Conservation (phyloP, 257 asterid species). For the Perilla frutescens region DNA sequence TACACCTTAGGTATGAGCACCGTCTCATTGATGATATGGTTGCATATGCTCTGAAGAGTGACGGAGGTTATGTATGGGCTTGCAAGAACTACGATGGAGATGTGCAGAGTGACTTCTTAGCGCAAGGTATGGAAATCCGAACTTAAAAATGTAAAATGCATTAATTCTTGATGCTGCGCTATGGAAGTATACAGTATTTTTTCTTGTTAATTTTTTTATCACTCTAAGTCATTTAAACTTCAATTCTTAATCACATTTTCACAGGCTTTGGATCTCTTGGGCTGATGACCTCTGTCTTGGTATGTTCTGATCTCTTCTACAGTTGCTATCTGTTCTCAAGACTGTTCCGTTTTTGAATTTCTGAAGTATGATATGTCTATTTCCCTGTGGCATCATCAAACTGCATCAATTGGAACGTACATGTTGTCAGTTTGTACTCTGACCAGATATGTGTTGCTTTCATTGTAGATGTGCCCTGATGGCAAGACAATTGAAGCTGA, state of each 20-base stretch:
- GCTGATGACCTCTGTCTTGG: slow-evolving; percentile 97
- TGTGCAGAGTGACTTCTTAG: slow-evolving; percentile 98
- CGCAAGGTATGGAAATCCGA: slow-evolving; percentile 68
- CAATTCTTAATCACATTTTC: slow-evolving; percentile 26
- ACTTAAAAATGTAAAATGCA: slow-evolving; percentile 11
- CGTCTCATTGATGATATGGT: slow-evolving; percentile 99
- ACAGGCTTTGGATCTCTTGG: slow-evolving; percentile 99
- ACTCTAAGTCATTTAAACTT: slow-evolving; percentile 8
- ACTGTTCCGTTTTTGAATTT: neutral
- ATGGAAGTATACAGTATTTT: neutral
- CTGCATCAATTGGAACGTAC: neutral
- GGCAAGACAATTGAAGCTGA: slow-evolving; percentile 99
- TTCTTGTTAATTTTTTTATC: neutral
- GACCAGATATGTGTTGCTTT: slow-evolving; percentile 35
- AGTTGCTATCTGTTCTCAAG: neutral
- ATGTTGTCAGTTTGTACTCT: slow-evolving; percentile 20
- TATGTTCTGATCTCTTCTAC: slow-evolving; percentile 40
- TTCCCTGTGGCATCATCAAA: neutral
- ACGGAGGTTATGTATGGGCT: slow-evolving; percentile 99
- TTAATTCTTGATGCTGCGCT: neutral
- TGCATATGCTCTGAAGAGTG: slow-evolving; percentile 98
- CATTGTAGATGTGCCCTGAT: slow-evolving; percentile 88
- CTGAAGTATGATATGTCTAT: neutral
- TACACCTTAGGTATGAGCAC: slow-evolving; percentile 82
- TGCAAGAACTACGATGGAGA: slow-evolving; percentile 99